Evolutionary conservation across 176 grass and related monocot genomes (phyloP).

Genomic region (Musa acuminata): DNA sequence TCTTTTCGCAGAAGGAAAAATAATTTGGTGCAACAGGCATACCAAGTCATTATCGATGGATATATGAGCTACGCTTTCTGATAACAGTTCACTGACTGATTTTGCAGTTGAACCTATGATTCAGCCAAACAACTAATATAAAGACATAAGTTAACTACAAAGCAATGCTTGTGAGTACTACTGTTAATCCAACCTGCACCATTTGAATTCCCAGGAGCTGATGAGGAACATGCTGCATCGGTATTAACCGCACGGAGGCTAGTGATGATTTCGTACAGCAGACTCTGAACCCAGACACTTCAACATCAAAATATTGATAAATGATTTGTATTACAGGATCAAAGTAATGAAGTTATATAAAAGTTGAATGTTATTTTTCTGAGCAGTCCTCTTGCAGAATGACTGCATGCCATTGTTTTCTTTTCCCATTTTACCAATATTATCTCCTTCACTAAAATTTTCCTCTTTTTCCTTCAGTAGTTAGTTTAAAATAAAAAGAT

Average conservation of each 20-base stretch:
- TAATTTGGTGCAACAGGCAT: constrained; percentile 18
- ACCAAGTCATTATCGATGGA: constrained; percentile 76
- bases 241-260: constrained; percentile 52
- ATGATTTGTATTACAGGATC: not conserved
- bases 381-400: too few relatives aligned
- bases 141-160: not conserved
- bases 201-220: constrained; percentile 55
- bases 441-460: not conserved
- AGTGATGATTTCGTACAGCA: constrained; percentile 94
- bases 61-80: constrained; percentile 75
- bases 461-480: not conserved
- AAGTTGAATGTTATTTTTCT: not conserved
- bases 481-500: constrained; percentile 18
- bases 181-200: constrained; percentile 28
- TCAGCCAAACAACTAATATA: constrained; percentile 18
- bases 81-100: constrained; percentile 88
- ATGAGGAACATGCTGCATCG: constrained; percentile 77
- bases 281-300: constrained; percentile 44
- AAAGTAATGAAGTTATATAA: not conserved
- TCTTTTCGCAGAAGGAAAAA: not conserved
- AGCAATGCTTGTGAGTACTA: constrained; percentile 2
- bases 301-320: constrained; percentile 18
- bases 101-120: constrained; percentile 61
- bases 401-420: not conserved
- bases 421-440: not conserved